These are phyloP conservation scores for Patellifolia procumbens DNA, from an alignment of 179 eudicot species.

Conservation along the genomic window DNA sequence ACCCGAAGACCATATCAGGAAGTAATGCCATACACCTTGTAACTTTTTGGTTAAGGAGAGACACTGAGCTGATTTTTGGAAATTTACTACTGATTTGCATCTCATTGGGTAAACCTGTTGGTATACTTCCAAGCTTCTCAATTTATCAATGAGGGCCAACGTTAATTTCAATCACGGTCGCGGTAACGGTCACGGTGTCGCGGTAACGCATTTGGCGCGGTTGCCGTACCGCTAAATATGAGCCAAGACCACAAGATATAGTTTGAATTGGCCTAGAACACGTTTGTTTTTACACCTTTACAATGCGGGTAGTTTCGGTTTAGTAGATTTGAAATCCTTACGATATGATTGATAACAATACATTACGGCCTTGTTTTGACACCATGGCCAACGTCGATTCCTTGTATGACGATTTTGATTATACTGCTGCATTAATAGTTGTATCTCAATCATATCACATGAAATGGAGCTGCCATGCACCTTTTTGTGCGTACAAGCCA, in stretches of 20 bases:
- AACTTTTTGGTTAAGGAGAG: not conserved
- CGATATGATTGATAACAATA: no score
- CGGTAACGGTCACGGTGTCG: no score
- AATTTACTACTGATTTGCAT: not conserved
- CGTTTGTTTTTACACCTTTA: no score
- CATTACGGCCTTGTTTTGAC: no score
- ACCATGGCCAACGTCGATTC: not conserved
- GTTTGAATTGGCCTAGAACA: no score
- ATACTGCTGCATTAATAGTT: not conserved
- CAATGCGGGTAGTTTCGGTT: no score
- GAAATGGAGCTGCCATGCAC: not conserved
- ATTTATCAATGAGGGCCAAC: not conserved
- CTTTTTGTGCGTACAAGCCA: not conserved
- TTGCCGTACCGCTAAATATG: no score
- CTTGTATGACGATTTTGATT: not conserved
- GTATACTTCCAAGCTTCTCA: not conserved
- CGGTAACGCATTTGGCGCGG: no score
- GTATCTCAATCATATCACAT: not conserved
- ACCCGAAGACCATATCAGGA: not conserved
- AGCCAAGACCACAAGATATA: no score
- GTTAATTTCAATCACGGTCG: no score
- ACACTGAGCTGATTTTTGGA: no score
- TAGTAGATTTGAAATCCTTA: no score
- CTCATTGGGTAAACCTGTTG: not conserved
- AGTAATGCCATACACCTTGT: not conserved